These are phyloP conservation scores for Aspergillus cavernicola DNA, from an alignment of 495 filamentous ascomycete species.

Conservation along the genomic window DNA sequence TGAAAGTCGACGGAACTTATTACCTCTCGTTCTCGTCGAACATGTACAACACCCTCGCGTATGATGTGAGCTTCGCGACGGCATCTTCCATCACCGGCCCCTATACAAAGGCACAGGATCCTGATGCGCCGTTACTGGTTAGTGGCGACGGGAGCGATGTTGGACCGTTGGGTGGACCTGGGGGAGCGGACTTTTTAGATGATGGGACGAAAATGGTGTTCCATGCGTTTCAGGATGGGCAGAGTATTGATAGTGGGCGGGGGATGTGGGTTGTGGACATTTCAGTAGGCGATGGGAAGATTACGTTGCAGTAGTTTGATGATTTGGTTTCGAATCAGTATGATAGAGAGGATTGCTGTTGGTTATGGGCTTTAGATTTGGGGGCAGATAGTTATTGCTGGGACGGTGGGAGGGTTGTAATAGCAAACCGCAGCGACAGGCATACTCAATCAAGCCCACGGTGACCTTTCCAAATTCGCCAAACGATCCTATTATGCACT, in stretches of 20 bases:
- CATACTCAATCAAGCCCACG: too few species aligned
- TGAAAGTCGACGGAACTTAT: slow-evolving; percentile 44
- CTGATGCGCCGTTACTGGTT: slow-evolving; percentile 7
- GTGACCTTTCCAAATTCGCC: too few species aligned
- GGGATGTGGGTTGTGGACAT: slow-evolving; percentile 1
- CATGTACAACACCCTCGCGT: slow-evolving; percentile 48
- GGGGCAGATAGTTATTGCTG: too few species aligned
- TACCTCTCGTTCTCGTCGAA: slow-evolving; percentile 61
- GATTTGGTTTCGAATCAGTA: too few species aligned
- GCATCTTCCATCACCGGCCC: slow-evolving; percentile 42
- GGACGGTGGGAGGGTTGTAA: too few species aligned
- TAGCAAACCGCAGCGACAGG: too few species aligned
- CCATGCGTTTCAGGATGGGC: neutral
- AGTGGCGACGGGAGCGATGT: slow-evolving; percentile 7
- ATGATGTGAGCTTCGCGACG: slow-evolving; percentile 55
- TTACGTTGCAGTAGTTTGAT: too few species aligned
- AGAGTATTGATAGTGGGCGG: neutral
- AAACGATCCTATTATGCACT: too few species aligned
- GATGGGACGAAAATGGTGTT: neutral
- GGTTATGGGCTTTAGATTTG: too few species aligned
- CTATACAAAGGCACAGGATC: slow-evolving; percentile 34
- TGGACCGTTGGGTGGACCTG: neutral
- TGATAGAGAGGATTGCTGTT: too few species aligned
- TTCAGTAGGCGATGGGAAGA: neutral
- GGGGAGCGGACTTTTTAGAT: slow-evolving; percentile 8